These are phyloP conservation scores for Citrullus amarus DNA, from an alignment of 306 rosid genomes.

Conservation along the genomic window DNA sequence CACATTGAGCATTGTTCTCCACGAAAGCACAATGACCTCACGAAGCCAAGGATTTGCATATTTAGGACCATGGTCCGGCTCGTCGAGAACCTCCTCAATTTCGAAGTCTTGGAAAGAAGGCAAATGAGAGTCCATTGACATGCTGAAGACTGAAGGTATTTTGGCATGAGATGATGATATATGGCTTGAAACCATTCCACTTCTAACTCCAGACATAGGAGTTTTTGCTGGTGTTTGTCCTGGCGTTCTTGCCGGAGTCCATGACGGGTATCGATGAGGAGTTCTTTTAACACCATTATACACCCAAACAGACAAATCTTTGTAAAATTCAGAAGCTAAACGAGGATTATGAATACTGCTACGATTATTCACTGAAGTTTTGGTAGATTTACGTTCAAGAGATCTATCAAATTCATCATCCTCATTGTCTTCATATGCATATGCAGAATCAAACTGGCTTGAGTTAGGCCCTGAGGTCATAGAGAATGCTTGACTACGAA, in stretches of 20 bases:
- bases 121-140: slow-evolving; percentile 27
- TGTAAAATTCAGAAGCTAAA: slow-evolving; percentile 77
- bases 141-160: slow-evolving; percentile 22
- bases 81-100: slow-evolving; percentile 47
- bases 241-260: slow-evolving; percentile 78
- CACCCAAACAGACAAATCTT: slow-evolving; percentile 67
- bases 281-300: slow-evolving; percentile 71
- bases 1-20: slow-evolving; percentile 66
- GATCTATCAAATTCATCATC: slow-evolving; percentile 54
- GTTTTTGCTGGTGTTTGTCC: slow-evolving; percentile 51
- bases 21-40: slow-evolving; percentile 67
- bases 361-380: slow-evolving; percentile 29
- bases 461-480: slow-evolving; percentile 31
- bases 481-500: slow-evolving; percentile 44
- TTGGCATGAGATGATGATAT: slow-evolving; percentile 34
- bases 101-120: slow-evolving; percentile 37
- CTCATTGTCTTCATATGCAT: slow-evolving; percentile 20
- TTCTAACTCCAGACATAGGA: slow-evolving; percentile 33
- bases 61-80: slow-evolving; percentile 34
- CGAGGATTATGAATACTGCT: slow-evolving; percentile 49
- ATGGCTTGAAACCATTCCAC: slow-evolving; percentile 34
- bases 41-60: slow-evolving; percentile 77
- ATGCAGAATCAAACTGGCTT: slow-evolving; percentile 17
- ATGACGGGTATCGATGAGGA: slow-evolving; percentile 54
- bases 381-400: slow-evolving; percentile 45